Evolutionary conservation across 371 early-diverging fungal genomes (phyloP).

Genomic region (Rhizopus sp.): DNA sequence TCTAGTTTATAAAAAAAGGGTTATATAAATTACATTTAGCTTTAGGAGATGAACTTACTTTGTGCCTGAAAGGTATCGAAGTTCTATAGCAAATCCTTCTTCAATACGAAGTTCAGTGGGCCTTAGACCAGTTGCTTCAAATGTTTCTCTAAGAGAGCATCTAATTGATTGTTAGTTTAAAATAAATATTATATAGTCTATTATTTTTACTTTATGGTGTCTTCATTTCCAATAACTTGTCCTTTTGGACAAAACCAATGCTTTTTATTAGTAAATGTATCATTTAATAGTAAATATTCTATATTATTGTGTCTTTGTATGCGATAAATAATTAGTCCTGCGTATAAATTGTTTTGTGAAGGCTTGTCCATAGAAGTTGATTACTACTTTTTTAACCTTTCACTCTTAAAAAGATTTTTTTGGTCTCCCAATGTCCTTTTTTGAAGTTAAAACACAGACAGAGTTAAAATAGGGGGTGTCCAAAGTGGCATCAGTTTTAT

Average conservation of each 20-base stretch:
- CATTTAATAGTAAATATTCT: conserved; percentile 84
- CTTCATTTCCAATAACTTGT: conserved; percentile 76
- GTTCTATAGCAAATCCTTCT: conserved; percentile 76
- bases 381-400: too few species aligned
- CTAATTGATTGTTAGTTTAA: conserved; percentile 37
- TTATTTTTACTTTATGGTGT: conserved; percentile 86
- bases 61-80: conserved; percentile 81
- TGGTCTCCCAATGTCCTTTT: too few species aligned
- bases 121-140: conserved; percentile 74
- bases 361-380: conserved; percentile 40
- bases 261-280: conserved; percentile 77
- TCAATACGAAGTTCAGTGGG: conserved; percentile 73
- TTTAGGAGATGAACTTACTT: conserved; percentile 36
- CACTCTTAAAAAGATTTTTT: too few species aligned
- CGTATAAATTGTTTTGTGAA: conserved; percentile 44
- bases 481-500: too few species aligned
- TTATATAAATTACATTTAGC: background rate
- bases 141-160: conserved; percentile 78
- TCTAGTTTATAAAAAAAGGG: conserved; percentile 22
- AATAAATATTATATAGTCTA: conserved; percentile 2
- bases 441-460: too few species aligned
- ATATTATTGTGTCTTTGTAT: conserved; percentile 59
- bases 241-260: conserved; percentile 90
- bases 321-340: conserved; percentile 81
- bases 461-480: too few species aligned